Conservation (phyloP, 2,329 filamentous ascomycete genomes). For the Phialophora chinensis region DNA sequence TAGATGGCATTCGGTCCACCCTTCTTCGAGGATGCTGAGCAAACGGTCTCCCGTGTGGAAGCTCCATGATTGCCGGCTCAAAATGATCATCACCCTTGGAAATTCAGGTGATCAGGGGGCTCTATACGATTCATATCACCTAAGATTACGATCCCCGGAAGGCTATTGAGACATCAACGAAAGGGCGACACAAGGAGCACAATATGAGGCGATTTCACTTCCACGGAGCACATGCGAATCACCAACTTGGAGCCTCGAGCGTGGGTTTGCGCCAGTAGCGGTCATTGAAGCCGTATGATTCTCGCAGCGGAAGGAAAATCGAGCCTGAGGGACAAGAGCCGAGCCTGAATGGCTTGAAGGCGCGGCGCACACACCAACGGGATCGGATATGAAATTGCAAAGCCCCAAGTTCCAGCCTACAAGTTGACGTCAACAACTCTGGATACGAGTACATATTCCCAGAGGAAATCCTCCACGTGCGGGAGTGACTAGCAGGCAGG, state of each 20-base stretch:
- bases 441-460: too few relatives aligned
- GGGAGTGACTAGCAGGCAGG: slow-evolving; percentile 1
- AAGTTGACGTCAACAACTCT: not conserved
- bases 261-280: not conserved
- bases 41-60: not conserved
- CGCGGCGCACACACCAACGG: not conserved
- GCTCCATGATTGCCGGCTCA: not conserved
- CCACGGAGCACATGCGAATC: not conserved
- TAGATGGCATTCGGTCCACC: not conserved
- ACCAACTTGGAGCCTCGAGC: not conserved
- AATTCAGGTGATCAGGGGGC: not conserved
- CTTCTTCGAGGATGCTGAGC: not conserved
- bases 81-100: not conserved
- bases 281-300: not conserved
- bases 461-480: not conserved
- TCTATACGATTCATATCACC: not conserved
- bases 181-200: not conserved
- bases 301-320: not conserved
- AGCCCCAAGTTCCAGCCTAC: not conserved
- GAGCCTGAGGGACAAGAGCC: not conserved
- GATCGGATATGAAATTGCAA: not conserved
- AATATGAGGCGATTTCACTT: not conserved
- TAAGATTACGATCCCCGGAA: not conserved
- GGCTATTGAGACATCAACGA: not conserved
- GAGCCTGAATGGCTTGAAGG: not conserved